These are phyloP conservation scores for Oryza brachyantha DNA, from an alignment of 176 grass and related monocot genomes.

Conservation along the genomic window DNA sequence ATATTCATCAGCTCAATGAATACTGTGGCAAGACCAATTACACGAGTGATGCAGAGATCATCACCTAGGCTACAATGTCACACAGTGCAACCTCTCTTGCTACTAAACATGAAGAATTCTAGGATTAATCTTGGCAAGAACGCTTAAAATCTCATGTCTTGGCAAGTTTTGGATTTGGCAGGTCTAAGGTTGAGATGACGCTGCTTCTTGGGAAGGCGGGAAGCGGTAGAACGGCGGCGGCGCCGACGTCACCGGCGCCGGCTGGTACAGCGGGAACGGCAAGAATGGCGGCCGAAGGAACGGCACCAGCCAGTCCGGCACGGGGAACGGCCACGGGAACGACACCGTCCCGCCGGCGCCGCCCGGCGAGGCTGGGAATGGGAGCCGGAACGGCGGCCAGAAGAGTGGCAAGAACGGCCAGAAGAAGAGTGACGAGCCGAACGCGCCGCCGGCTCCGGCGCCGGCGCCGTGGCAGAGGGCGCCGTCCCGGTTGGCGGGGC, in stretches of 20 bases:
- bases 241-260: conserved; percentile 24
- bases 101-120: neutral
- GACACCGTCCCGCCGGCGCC: conserved; percentile 36
- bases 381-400: conserved; percentile 53
- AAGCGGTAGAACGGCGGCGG: conserved; percentile 61
- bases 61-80: neutral
- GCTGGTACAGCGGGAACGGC: conserved; percentile 65
- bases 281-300: conserved; percentile 69
- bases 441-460: neutral
- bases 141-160: conserved; percentile 18
- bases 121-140: conserved; percentile 20
- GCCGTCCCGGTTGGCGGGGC: conserved; percentile 55
- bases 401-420: conserved; percentile 83
- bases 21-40: neutral
- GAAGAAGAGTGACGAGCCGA: conserved; percentile 66
- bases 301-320: conserved; percentile 63
- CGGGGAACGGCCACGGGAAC: conserved; percentile 65
- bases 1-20: conserved; percentile 23
- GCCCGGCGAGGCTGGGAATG: conserved; percentile 13
- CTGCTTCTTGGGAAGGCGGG: conserved; percentile 24
- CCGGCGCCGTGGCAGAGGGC: conserved; percentile 47
- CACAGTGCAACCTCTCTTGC: neutral
- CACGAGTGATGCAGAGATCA: neutral
- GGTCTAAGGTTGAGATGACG: conserved; percentile 1
- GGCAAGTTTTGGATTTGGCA: neutral